Evolutionary conservation across 495 filamentous ascomycete genomes (phyloP).

Genomic region (Cercophora samala): DNA sequence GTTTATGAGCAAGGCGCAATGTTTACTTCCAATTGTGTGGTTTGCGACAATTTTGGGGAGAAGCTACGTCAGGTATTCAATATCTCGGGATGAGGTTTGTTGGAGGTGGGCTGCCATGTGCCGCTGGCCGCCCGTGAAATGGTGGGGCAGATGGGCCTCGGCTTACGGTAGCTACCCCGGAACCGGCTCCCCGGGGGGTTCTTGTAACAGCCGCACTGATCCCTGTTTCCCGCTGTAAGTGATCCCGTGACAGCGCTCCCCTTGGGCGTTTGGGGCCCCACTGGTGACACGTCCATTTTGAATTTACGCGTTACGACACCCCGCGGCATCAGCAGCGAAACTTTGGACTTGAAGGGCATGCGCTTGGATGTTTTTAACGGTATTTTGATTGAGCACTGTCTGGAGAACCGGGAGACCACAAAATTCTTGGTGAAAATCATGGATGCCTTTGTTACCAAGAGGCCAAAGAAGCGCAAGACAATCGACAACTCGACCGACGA

Average conservation of each 20-base stretch:
- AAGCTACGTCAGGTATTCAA: not conserved
- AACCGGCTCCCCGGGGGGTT: not conserved
- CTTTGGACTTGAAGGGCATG: not conserved
- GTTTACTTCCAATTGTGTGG: not conserved
- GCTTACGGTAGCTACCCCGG: not conserved
- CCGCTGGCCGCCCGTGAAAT: not conserved
- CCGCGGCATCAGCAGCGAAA: not conserved
- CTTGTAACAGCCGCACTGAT: not conserved
- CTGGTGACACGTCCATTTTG: not conserved
- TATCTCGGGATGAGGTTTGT: not conserved
- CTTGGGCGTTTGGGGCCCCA: not conserved
- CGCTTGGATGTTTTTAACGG: not conserved
- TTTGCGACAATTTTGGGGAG: not conserved
- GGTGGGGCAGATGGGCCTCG: not conserved
- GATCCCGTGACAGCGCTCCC: not conserved
- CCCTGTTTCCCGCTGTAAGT: not conserved
- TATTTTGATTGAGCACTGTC: not conserved
- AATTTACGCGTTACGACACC: not conserved
- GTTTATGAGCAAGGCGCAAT: not conserved
- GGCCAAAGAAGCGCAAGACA: conserved; percentile 39
- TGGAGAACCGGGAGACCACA: not conserved
- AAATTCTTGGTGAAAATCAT: conserved; percentile 22
- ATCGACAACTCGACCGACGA: conserved; percentile 19
- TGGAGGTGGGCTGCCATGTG: not conserved
- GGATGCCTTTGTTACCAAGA: conserved; percentile 45